Evolutionary conservation across 192 early-diverging fungal species (phyloP).

Genomic region (Linnemannia zychae): DNA sequence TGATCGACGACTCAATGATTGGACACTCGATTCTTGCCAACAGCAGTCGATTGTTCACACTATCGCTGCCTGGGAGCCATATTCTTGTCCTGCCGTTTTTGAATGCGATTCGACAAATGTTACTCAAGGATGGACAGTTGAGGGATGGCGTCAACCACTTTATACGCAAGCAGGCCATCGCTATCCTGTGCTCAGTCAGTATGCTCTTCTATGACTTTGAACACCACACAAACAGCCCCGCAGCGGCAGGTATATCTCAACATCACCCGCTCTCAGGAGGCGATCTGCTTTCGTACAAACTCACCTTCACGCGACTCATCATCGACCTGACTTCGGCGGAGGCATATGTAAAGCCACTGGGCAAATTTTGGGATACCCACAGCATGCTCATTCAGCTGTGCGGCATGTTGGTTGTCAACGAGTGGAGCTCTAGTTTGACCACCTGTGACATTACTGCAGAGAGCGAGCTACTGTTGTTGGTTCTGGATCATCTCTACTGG

Average conservation of each 20-base stretch:
- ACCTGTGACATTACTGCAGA: conserved; percentile 58
- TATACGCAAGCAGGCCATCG: conserved; percentile 60
- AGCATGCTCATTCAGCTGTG: conserved; percentile 53
- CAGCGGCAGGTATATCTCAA: background rate
- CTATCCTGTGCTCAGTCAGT: conserved; percentile 61
- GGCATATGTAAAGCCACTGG: conserved; percentile 44
- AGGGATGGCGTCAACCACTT: conserved; percentile 53
- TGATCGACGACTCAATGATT: conserved; percentile 66
- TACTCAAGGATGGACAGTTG: conserved; percentile 48
- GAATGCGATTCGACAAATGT: conserved; percentile 68
- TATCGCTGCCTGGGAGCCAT: conserved; percentile 75
- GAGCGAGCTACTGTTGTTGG: conserved; percentile 71
- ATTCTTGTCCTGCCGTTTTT: conserved; percentile 77
- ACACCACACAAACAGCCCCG: background rate
- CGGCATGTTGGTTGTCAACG: conserved; percentile 52
- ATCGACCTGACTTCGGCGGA: conserved; percentile 47
- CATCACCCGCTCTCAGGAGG: background rate
- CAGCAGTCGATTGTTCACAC: conserved; percentile 74
- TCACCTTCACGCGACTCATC: conserved; percentile 39
- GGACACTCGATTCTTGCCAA: conserved; percentile 78
- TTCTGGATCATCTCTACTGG: conserved; percentile 78
- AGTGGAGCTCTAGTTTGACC: conserved; percentile 45
- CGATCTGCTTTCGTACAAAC: conserved; percentile 36
- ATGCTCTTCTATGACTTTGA: conserved; percentile 56
- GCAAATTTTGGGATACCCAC: conserved; percentile 57